Evolutionary conservation across 2,329 filamentous ascomycete genomes (phyloP).

Genomic region (Diplocarpon rosae): DNA sequence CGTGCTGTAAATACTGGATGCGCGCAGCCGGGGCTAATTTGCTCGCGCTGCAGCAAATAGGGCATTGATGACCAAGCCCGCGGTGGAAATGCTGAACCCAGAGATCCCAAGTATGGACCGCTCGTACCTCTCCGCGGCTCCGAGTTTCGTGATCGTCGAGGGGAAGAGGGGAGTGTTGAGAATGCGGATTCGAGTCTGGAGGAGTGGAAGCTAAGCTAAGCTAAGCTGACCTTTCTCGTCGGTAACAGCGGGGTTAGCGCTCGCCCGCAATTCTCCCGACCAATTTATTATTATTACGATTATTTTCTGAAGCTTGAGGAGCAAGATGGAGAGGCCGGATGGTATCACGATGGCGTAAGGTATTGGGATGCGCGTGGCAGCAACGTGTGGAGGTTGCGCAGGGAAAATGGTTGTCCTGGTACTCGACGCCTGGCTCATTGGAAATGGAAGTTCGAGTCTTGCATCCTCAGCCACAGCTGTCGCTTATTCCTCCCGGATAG

Average conservation of each 20-base stretch:
- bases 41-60: slow-evolving; percentile 13
- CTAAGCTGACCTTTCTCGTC: slow-evolving; percentile 4
- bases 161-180: not conserved
- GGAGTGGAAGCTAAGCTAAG: slow-evolving; percentile 4
- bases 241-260: slow-evolving; percentile 14
- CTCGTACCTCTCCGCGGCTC: slow-evolving; percentile 2
- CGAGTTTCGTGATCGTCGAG: slow-evolving; percentile 1
- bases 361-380: slow-evolving; percentile 15
- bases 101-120: slow-evolving; percentile 9
- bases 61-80: slow-evolving; percentile 23
- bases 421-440: no score
- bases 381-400: slow-evolving; percentile 16
- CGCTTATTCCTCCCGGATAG: no score
- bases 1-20: slow-evolving; percentile 12
- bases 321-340: not conserved
- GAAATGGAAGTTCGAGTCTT: no score
- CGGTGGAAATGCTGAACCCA: slow-evolving; percentile 3
- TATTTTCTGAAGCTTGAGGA: not conserved
- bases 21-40: slow-evolving; percentile 21
- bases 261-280: slow-evolving; percentile 4
- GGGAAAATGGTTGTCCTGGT: not conserved
- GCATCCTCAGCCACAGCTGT: no score
- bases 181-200: not conserved
- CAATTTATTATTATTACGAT: no score
- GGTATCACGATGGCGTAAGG: slow-evolving; percentile 7